phyloP scores from a whole-genome alignment of 2,329 filamentous ascomycete species.

The Fusarium dlaminii region DNA sequence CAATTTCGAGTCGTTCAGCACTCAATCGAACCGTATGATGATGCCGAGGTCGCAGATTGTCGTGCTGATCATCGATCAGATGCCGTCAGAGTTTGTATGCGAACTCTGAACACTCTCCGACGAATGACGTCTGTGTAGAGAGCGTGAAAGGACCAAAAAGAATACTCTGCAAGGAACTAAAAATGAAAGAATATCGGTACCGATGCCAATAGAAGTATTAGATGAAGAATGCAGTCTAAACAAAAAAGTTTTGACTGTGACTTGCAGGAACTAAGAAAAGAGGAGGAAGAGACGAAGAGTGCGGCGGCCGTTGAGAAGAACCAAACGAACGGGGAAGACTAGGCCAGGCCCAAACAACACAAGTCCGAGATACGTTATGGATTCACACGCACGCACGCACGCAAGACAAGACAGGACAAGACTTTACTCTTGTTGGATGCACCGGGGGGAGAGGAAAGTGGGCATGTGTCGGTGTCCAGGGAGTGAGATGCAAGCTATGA shows the following conservation, averaged over 20 bases:
- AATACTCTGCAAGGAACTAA: conserved; percentile 1
- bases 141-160: conserved; percentile 22
- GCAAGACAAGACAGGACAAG: background rate
- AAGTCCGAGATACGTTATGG: conserved; percentile 10
- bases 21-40: background rate
- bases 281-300: conserved; percentile 32
- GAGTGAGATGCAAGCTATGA: conserved; percentile 6
- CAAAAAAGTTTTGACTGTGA: background rate
- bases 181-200: background rate
- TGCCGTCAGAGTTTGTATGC: conserved; percentile 10
- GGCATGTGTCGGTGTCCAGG: conserved; percentile 11
- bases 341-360: conserved; percentile 8
- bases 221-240: conserved; percentile 3
- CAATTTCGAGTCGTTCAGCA: background rate
- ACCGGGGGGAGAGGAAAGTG: conserved; percentile 16
- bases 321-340: background rate
- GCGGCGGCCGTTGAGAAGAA: conserved; percentile 26
- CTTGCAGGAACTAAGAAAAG: conserved; percentile 11
- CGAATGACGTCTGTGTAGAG: conserved; percentile 16
- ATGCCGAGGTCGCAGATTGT: conserved; percentile 4
- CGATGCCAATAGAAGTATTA: background rate
- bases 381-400: background rate
- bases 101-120: background rate
- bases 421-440: conserved; percentile 15
- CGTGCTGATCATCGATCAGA: conserved; percentile 6